Base-by-base conservation (phyloP, 2,329 filamentous ascomycete genomes). In the Penicillium sp. region DNA sequence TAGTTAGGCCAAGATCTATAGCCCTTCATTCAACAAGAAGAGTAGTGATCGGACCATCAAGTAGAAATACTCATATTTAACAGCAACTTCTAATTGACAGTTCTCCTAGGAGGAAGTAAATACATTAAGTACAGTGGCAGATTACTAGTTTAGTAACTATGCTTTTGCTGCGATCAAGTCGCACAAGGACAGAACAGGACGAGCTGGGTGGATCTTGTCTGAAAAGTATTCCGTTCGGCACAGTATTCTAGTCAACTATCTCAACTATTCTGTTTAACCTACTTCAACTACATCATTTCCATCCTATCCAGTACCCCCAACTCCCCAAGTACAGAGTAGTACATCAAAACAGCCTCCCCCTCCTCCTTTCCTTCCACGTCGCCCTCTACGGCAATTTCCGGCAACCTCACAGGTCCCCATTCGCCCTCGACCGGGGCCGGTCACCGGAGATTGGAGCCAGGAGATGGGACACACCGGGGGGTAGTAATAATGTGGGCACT, bases 371-470 rank as follows among this genome's bases (percentile, higher is more conserved):
- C 49, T 37, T 37, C 49, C 49, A 33, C 28, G 28, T 37, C 49
- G 24, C 53, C 58, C 37, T 59, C 49, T 53, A 58, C 67, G 67
- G 67, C 64, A 69, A 68, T 69, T 68, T 56, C 65, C 67, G 67
- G 67, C 53, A 58, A 58, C 60, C 56, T 53, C 58, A 40, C 38
- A 24, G 15, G 12, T 47, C 59, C 58, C 59, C 33, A 59, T 61
- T 66, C 60, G 63, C 55, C 61, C 55, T 59, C 50, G 56, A 51
- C 38, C 56, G 58, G 61, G 61, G 58, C 63, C 63, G 65, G 60
- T 65, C 55, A 66, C 67, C 67, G 67, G 66, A 68, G 65, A 68
- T 68, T 67, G 66, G 65, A n/a, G n/a, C n/a, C n/a, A n/a, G n/a
- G n/a, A 64, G 37, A 45, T 38, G 56, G 38, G 49, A 49, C 26